Evolutionary conservation across 805 yeast species (phyloP).

Genomic region (Candida maltosa): DNA sequence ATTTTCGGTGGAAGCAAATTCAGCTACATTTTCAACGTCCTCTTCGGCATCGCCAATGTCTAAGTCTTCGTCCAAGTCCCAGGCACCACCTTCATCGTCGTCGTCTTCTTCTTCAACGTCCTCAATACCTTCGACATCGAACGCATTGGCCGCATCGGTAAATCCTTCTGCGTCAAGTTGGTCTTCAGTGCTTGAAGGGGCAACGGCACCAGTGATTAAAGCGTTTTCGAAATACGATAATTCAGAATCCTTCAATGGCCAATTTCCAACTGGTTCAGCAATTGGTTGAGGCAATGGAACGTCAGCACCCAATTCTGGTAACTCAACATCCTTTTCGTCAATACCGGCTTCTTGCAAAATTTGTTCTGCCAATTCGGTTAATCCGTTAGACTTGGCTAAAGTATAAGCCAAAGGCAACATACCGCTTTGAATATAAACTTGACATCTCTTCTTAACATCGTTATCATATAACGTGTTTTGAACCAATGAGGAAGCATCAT

Average conservation of each 20-base stretch:
- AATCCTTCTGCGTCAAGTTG: constrained; percentile 16
- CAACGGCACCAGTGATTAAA: constrained; percentile 67
- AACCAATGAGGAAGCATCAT: constrained; percentile 73
- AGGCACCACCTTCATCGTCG: constrained; percentile 66
- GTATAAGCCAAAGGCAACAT: constrained; percentile 88
- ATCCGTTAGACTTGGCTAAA: constrained; percentile 82
- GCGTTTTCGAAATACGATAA: constrained; percentile 85
- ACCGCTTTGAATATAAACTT: constrained; percentile 73
- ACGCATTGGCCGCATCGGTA: constrained; percentile 20
- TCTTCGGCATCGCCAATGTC: constrained; percentile 44
- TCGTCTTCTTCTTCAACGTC: constrained; percentile 37
- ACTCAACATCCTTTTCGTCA: constrained; percentile 55
- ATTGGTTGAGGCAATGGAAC: constrained; percentile 48
- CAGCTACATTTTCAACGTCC: constrained; percentile 10
- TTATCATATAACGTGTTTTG: constrained; percentile 79
- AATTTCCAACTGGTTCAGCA: constrained; percentile 47
- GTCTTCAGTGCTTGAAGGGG: constrained; percentile 53
- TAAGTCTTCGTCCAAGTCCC: constrained; percentile 79
- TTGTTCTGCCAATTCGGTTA: constrained; percentile 68
- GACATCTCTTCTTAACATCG: constrained; percentile 71
- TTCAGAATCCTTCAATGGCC: constrained; percentile 80
- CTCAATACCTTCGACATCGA: constrained; percentile 40
- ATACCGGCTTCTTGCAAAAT: constrained; percentile 71
- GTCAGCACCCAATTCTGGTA: constrained; percentile 52
- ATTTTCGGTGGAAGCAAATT: constrained; percentile 37